Conservation (phyloP, 2,329 filamentous ascomycete species). For the Scedosporium dehoogii region DNA sequence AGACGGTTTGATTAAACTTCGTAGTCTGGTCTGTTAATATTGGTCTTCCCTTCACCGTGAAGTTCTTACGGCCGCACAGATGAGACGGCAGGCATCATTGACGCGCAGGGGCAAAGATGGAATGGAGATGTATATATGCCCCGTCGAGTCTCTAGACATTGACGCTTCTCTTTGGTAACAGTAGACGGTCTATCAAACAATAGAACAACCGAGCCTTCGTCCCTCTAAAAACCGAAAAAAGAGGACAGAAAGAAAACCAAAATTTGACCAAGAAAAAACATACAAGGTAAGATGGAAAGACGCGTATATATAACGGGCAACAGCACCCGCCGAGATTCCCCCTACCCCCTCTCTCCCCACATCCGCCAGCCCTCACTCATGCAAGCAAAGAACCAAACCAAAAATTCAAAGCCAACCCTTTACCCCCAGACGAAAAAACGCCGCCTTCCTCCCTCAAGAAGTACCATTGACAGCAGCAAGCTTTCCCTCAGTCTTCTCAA, state of each 20-base stretch:
- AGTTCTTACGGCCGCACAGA: background rate
- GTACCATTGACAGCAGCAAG: slow-evolving; percentile 32
- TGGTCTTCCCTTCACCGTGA: no score
- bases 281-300: background rate
- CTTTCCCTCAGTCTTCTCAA: slow-evolving; percentile 66
- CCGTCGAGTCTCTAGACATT: background rate
- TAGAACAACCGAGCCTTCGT: background rate
- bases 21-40: no score
- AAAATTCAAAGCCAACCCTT: background rate
- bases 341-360: background rate
- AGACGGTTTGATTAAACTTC: background rate
- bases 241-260: background rate
- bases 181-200: slow-evolving; percentile 2
- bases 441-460: background rate
- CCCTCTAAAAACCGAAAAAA: background rate
- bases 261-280: background rate
- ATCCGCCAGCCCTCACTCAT: background rate
- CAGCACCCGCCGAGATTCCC: background rate
- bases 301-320: background rate
- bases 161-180: background rate
- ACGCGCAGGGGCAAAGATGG: background rate
- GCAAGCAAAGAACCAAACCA: background rate
- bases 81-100: background rate
- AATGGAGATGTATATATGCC: background rate
- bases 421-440: background rate